Evolutionary conservation across 306 rosid species (phyloP).

Genomic region (Dryas alaskensis): DNA sequence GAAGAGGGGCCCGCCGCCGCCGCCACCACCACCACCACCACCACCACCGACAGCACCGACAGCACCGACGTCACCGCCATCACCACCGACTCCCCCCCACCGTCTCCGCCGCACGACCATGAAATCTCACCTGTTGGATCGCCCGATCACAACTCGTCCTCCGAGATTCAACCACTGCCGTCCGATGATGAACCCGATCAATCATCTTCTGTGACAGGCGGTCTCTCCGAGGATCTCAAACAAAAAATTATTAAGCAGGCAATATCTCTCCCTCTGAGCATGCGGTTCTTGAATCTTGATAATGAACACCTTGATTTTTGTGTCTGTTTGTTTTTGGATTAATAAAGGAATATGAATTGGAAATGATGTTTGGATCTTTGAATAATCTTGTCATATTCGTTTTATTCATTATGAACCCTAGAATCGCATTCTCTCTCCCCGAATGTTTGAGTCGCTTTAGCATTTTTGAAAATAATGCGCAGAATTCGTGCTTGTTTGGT

Average conservation of each 20-base stretch:
- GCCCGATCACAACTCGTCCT: conserved; percentile 26
- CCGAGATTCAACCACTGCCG: conserved; percentile 42
- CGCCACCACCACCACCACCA: conserved; percentile 29
- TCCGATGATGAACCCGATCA: conserved; percentile 57
- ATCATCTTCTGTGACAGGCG: conserved; percentile 36
- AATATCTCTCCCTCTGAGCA: not conserved
- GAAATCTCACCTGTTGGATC: conserved; percentile 33
- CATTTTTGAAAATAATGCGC: not conserved
- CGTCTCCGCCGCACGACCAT: conserved; percentile 42
- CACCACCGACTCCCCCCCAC: conserved; percentile 22
- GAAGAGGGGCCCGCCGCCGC: conserved; percentile 42
- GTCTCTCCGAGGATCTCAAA: conserved; percentile 75
- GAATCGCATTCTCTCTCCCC: not conserved
- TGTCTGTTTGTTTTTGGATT: not conserved
- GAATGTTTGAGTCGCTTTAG: not conserved
- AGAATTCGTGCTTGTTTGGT: not conserved
- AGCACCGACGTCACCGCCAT: conserved; percentile 26
- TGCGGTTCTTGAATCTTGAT: not conserved
- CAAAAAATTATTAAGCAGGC: conserved; percentile 78
- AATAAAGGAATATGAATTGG: not conserved
- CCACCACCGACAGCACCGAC: conserved; percentile 26
- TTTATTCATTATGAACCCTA: not conserved
- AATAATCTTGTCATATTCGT: not conserved
- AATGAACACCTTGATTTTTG: conserved; percentile 1
- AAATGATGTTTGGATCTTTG: not conserved